These are phyloP conservation scores for Theileria sp. DNA, from an alignment of 169 alveolate genomes.

Conservation along the genomic window DNA sequence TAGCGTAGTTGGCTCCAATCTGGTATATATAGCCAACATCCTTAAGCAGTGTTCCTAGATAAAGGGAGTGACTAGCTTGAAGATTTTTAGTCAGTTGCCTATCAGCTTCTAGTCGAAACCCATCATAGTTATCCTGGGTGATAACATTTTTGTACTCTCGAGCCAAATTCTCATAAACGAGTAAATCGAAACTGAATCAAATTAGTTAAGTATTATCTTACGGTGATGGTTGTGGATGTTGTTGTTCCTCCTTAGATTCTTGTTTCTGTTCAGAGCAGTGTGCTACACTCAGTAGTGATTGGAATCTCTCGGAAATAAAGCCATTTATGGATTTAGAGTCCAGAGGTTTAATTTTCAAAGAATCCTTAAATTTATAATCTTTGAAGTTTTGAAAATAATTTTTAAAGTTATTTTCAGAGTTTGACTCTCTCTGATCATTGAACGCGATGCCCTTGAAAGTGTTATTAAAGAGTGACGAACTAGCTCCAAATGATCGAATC, in stretches of 20 bases:
- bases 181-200: slow-evolving; percentile 42
- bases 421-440: background rate
- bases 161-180: slow-evolving; percentile 76
- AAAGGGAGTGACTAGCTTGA: slow-evolving; percentile 83
- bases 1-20: slow-evolving; percentile 86
- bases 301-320: slow-evolving; percentile 1
- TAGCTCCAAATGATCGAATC: background rate
- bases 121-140: slow-evolving; percentile 88
- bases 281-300: slow-evolving; percentile 14
- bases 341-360: background rate
- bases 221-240: slow-evolving; percentile 27
- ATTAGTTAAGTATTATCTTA: background rate
- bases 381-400: background rate
- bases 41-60: slow-evolving; percentile 81
- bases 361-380: background rate
- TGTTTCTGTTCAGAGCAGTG: slow-evolving; percentile 6
- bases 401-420: background rate
- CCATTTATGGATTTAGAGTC: background rate
- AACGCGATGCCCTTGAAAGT: background rate
- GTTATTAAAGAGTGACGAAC: background rate
- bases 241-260: slow-evolving; percentile 17
- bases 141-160: slow-evolving; percentile 83
- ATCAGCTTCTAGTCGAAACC: slow-evolving; percentile 87
- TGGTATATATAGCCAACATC: slow-evolving; percentile 84
- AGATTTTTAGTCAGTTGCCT: slow-evolving; percentile 78